These are phyloP conservation scores for Solanum gandarillasii DNA, from an alignment of 257 asterid genomes.

Conservation along the genomic window DNA sequence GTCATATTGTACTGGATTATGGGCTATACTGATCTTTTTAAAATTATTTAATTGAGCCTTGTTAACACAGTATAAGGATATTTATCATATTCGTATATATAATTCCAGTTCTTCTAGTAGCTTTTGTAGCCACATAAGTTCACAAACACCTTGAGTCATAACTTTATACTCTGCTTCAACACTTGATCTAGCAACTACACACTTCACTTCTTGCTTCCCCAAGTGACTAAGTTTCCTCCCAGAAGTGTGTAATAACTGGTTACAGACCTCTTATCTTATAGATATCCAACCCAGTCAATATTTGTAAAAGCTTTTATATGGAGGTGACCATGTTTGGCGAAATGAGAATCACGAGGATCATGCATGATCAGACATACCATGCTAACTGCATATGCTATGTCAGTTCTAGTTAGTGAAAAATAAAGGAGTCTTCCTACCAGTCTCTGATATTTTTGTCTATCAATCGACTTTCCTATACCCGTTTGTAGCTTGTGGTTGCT, in stretches of 20 bases:
- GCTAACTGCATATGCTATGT: too few relatives aligned
- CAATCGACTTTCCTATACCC: neutral
- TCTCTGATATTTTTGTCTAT: neutral
- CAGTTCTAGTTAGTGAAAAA: neutral
- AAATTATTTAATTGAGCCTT: too few relatives aligned
- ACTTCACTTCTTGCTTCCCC: neutral
- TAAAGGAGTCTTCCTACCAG: neutral
- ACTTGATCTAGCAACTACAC: neutral
- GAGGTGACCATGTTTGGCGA: neutral
- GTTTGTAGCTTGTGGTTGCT: neutral
- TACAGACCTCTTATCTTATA: neutral
- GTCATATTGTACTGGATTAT: neutral
- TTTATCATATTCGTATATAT: neutral
- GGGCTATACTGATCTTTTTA: neutral
- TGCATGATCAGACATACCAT: neutral
- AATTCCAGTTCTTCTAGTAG: neutral
- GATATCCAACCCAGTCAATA: neutral
- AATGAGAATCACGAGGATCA: neutral
- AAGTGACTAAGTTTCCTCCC: neutral
- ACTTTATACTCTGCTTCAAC: neutral
- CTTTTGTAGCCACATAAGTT: neutral
- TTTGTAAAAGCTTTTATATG: neutral
- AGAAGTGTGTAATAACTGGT: neutral
- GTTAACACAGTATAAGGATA: neutral
- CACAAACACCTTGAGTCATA: neutral